A percentile compares a stretch with the other conserved stretches of the same genome.
Evolutionary conservation across 2,329 filamentous ascomycete species (phyloP).

Genomic region (Mycosphaerella sp.): DNA sequence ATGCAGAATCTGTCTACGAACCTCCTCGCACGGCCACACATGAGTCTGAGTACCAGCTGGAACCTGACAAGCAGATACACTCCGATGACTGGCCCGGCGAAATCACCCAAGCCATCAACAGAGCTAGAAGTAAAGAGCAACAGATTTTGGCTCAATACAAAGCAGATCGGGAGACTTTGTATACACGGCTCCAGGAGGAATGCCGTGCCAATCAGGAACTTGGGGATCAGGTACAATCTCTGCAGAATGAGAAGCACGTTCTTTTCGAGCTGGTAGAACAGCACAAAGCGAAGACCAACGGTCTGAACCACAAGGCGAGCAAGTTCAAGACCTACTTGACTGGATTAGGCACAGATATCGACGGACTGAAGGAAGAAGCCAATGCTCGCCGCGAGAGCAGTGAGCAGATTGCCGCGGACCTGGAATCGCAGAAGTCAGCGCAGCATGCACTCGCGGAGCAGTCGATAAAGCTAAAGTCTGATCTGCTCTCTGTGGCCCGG

Average conservation of each 20-base stretch:
- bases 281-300: constrained; percentile 13
- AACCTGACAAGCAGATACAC: neutral
- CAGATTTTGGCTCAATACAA: neutral
- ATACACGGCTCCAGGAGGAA: constrained; percentile 2
- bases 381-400: constrained; percentile 7
- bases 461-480: constrained; percentile 8
- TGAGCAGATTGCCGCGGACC: constrained; percentile 13
- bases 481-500: constrained; percentile 19
- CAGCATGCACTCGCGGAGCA: constrained; percentile 15
- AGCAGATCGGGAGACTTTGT: constrained; percentile 1
- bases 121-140: neutral
- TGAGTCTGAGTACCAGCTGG: neutral
- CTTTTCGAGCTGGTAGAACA: constrained; percentile 10
- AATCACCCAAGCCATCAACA: neutral
- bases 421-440: constrained; percentile 6
- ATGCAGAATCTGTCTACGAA: neutral
- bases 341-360: constrained; percentile 23
- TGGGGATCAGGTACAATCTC: neutral
- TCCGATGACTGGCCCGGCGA: constrained; percentile 2
- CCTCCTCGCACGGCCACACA: neutral
- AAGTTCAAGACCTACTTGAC: constrained; percentile 24
- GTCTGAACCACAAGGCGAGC: constrained; percentile 14
- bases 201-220: neutral
- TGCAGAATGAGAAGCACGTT: constrained; percentile 14
- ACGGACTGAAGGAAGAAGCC: constrained; percentile 17